Percentiles rank a stretch among this genome's conserved stretches.
phyloP scores from a whole-genome alignment of 306 rosid species.

The Coriaria nepalensis region DNA sequence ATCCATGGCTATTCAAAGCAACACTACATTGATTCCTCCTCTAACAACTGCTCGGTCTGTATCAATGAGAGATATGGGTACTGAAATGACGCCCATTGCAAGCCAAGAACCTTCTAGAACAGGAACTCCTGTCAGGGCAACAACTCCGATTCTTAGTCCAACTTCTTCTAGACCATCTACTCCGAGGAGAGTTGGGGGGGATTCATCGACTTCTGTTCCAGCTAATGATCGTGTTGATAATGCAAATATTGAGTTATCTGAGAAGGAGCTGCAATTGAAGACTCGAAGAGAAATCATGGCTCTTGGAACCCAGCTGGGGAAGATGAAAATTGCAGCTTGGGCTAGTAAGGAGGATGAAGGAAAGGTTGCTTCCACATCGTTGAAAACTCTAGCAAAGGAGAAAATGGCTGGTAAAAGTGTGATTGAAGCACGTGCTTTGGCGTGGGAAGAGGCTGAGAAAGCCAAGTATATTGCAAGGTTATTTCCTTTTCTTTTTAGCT shows the following conservation, averaged over 20 bases:
- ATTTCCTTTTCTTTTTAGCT: not conserved
- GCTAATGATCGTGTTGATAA: constrained; percentile 21
- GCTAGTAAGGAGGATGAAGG: constrained; percentile 94
- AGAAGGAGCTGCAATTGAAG: constrained; percentile 82
- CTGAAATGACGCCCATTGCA: constrained; percentile 97
- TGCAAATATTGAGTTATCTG: constrained; percentile 44
- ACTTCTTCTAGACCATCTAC: constrained; percentile 74
- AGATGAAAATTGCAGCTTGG: constrained; percentile 95
- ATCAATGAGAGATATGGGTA: constrained; percentile 99
- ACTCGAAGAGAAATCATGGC: constrained; percentile 85
- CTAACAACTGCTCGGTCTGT: constrained; percentile 92
- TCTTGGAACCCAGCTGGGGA: constrained; percentile 89
- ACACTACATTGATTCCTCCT: constrained; percentile 76
- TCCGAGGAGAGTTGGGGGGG: constrained; percentile 45
- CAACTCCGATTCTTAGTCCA: constrained; percentile 87
- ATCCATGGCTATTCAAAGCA: constrained; percentile 51
- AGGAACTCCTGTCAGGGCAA: constrained; percentile 89
- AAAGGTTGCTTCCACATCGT: constrained; percentile 70
- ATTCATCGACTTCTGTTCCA: constrained; percentile 20
- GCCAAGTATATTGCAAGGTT: constrained; percentile 91
- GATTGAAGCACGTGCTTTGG: constrained; percentile 72
- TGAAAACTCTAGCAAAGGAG: constrained; percentile 35
- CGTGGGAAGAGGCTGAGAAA: constrained; percentile 96
- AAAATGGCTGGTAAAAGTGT: constrained; percentile 24
- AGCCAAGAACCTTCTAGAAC: constrained; percentile 98